Conservation (phyloP, 768 basidiomycete genomes). For the Termitomyces heimii region DNA sequence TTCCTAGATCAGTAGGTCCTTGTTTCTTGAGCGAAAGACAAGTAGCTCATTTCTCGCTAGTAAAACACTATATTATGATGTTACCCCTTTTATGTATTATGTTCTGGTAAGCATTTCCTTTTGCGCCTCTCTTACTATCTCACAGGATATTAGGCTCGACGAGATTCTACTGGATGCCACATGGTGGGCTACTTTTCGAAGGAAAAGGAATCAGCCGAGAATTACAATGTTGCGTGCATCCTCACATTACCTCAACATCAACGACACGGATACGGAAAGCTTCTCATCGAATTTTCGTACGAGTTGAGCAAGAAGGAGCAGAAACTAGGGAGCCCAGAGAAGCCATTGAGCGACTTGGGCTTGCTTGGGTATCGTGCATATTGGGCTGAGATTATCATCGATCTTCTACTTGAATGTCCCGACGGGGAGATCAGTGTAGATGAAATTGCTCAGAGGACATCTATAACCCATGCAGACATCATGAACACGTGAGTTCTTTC, state of each 20-base stretch:
- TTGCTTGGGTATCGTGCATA: conserved; percentile 91
- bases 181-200: conserved; percentile 98
- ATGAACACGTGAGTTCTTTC: conserved; percentile 87
- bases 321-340: conserved; percentile 96
- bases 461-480: conserved; percentile 92
- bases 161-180: conserved; percentile 89
- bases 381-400: conserved; percentile 96
- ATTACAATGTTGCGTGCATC: conserved; percentile 99
- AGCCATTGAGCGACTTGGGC: conserved; percentile 93
- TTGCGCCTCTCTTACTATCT: background rate
- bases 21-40: conserved; percentile 6
- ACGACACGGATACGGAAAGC: conserved; percentile 90
- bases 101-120: conserved; percentile 71
- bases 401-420: conserved; percentile 69
- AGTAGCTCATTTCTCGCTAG: conserved; percentile 33
- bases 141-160: conserved; percentile 47
- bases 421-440: conserved; percentile 88
- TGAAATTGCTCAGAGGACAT: conserved; percentile 93
- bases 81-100: conserved; percentile 99
- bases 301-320: conserved; percentile 95
- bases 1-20: conserved; percentile 91
- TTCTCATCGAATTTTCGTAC: conserved; percentile 97
- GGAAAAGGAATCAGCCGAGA: conserved; percentile 97
- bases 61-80: conserved; percentile 99
- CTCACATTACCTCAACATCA: conserved; percentile 98